Evolutionary conservation across 345 rosid species (phyloP).

Genomic region (Viola odorata): DNA sequence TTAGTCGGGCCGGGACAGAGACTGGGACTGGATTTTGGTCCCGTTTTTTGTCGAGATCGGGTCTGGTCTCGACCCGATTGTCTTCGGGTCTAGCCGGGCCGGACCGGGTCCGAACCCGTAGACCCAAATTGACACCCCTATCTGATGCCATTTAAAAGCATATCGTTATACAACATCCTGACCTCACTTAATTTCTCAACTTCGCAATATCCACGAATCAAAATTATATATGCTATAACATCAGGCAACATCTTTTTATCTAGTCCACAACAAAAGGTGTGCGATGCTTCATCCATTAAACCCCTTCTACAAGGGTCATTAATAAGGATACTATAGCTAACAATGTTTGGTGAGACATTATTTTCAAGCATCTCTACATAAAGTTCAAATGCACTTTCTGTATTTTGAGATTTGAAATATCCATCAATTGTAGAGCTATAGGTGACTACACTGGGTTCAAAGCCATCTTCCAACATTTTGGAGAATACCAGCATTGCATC

Average conservation of each 20-base stretch:
- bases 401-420: slow-evolving; percentile 35
- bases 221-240: slow-evolving; percentile 39
- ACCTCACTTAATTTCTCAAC: slow-evolving; percentile 42
- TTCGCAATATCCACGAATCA: slow-evolving; percentile 49
- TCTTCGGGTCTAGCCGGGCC: too few relatives aligned
- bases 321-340: slow-evolving; percentile 45
- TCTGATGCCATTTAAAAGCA: slow-evolving; percentile 38
- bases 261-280: slow-evolving; percentile 32
- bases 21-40: too few relatives aligned
- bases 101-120: too few relatives aligned
- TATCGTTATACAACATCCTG: slow-evolving; percentile 28
- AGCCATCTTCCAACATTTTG: slow-evolving; percentile 36
- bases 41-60: too few relatives aligned
- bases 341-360: slow-evolving; percentile 36
- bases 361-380: slow-evolving; percentile 43
- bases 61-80: too few relatives aligned
- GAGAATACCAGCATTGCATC: slow-evolving; percentile 36
- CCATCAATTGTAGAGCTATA: slow-evolving; percentile 45
- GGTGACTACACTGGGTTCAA: slow-evolving; percentile 38
- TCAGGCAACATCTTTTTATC: slow-evolving; percentile 35
- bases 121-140: too few relatives aligned
- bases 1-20: too few relatives aligned
- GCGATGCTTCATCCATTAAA: slow-evolving; percentile 34
- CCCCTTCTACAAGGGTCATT: slow-evolving; percentile 46
- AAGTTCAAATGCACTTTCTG: slow-evolving; percentile 35